Conservation (phyloP, 129 eudicot species). For the Flaveria sonorensis region DNA sequence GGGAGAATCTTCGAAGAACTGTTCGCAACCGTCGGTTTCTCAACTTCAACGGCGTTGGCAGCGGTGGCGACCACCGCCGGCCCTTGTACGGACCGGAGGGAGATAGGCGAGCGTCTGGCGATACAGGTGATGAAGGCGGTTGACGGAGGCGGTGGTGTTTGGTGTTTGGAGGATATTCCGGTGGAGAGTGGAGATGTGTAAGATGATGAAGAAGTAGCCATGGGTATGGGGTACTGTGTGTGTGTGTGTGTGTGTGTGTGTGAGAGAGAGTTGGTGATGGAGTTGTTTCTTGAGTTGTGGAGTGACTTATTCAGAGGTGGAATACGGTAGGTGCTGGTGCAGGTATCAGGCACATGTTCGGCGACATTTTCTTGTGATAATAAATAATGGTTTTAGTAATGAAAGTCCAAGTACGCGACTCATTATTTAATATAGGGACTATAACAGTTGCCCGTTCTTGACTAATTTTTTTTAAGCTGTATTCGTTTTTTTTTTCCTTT, state of each 20-base stretch:
- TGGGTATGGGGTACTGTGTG: constrained; percentile 41
- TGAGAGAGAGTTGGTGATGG: background rate
- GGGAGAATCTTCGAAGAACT: constrained; percentile 65
- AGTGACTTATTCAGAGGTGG: constrained; percentile 21
- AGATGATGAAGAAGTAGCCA: constrained; percentile 47
- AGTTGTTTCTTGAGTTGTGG: constrained; percentile 15
- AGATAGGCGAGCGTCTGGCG: constrained; percentile 34
- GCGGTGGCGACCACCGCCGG: constrained; percentile 46
- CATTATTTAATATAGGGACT: too few relatives aligned
- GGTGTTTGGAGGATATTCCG: constrained; percentile 32
- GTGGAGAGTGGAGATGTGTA: constrained; percentile 35
- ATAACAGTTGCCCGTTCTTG: too few relatives aligned
- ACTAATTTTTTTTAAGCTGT: too few relatives aligned
- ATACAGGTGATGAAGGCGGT: constrained; percentile 18
- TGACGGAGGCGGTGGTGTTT: constrained; percentile 20
- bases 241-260: constrained; percentile 4
- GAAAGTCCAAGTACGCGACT: too few relatives aligned
- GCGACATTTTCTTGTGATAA: too few relatives aligned
- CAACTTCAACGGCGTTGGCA: constrained; percentile 54
- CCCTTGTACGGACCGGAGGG: constrained; percentile 24
- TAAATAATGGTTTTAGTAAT: too few relatives aligned
- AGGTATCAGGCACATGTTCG: background rate
- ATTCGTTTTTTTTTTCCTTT: too few relatives aligned
- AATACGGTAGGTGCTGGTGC: constrained; percentile 32
- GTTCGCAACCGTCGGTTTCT: constrained; percentile 26